Evolutionary conservation across 2,329 filamentous ascomycete species (phyloP).

Genomic region (Aspergillus candidus): DNA sequence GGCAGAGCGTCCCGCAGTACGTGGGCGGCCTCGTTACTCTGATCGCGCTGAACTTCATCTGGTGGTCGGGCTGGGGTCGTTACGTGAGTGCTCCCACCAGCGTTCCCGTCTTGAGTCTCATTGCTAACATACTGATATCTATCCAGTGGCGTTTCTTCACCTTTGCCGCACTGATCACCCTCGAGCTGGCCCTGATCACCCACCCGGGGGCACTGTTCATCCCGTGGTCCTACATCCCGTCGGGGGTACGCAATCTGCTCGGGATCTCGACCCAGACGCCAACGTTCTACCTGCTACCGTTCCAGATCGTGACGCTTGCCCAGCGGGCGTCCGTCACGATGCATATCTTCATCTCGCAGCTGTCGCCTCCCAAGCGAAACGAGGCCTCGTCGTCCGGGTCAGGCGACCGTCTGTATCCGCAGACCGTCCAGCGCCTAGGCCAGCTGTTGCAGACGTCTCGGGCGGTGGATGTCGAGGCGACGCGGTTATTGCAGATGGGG

Average conservation of each 20-base stretch:
- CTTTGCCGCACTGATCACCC: slow-evolving; percentile 48
- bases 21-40: slow-evolving; percentile 31
- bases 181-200: slow-evolving; percentile 55
- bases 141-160: slow-evolving; percentile 47
- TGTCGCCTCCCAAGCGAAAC: slow-evolving; percentile 60
- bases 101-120: slow-evolving; percentile 8
- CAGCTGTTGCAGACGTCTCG: slow-evolving; percentile 57
- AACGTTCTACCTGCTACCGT: slow-evolving; percentile 60
- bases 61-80: slow-evolving; percentile 38
- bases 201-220: slow-evolving; percentile 42
- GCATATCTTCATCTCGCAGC: slow-evolving; percentile 76
- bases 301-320: slow-evolving; percentile 70
- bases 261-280: slow-evolving; percentile 37
- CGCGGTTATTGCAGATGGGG: slow-evolving; percentile 67
- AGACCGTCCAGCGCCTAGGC: slow-evolving; percentile 58
- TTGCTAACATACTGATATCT: slow-evolving; percentile 13
- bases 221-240: slow-evolving; percentile 28
- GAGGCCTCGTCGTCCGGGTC: slow-evolving; percentile 30
- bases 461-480: slow-evolving; percentile 62
- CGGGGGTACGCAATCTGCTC: slow-evolving; percentile 22
- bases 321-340: slow-evolving; percentile 71
- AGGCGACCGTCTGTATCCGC: slow-evolving; percentile 36
- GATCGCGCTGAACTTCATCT: slow-evolving; percentile 34
- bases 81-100: slow-evolving; percentile 36
- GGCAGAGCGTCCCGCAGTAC: slow-evolving; percentile 35